Base-by-base conservation (phyloP, 768 basidiomycete species). In the Cystofilobasidium bisporidii region DNA sequence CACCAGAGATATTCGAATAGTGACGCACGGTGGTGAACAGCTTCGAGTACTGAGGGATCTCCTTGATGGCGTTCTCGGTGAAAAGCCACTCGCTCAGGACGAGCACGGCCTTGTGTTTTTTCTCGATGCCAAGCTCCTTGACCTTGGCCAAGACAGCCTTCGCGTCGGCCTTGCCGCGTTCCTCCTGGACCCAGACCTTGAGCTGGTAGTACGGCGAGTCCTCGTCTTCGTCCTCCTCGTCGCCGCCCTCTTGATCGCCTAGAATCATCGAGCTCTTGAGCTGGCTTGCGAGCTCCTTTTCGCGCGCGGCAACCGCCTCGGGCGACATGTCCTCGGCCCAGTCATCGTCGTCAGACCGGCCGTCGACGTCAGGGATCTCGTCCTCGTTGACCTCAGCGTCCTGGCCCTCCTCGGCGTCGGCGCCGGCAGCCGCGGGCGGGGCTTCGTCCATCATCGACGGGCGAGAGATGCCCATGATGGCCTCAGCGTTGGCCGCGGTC, bases 291-390 rank as follows among this genome's bases (percentile, higher is more conserved):
- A 92, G 80, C 12, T 84, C 83, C 72, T 85, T 85, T 74, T 89
- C 80, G 50, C 92, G 88, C 33, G 86, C 83, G 71, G 87, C 86
- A 69, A 96, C 89, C 26, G 91, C 91, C 73, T 89, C 90, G 8
- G 87, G 83, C 3, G 89, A 91, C 1, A 89, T 91, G 74, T 94
- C 91, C n/a, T 84, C 87, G 62, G 88, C 87, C 92, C 92, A 96
- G 65, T 87, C 89, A 58, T 91, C 88, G 24, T 74, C 76, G 56
- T 74, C 76, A 17, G 74, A 74, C 0, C 72, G 74, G 12, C 76
- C 80, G 12, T 70, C 73, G 22, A 78, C 81, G 47, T 75, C 74
- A 63, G 74, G 77, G 57, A 58, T 80, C 79, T 79, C 83, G 60
- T 80, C 82, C 36, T 74, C 77, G 48, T 80, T 80, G 58, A 81